phyloP scores from a whole-genome alignment of 306 rosid species.

The Pterocarpus macrocarpus region DNA sequence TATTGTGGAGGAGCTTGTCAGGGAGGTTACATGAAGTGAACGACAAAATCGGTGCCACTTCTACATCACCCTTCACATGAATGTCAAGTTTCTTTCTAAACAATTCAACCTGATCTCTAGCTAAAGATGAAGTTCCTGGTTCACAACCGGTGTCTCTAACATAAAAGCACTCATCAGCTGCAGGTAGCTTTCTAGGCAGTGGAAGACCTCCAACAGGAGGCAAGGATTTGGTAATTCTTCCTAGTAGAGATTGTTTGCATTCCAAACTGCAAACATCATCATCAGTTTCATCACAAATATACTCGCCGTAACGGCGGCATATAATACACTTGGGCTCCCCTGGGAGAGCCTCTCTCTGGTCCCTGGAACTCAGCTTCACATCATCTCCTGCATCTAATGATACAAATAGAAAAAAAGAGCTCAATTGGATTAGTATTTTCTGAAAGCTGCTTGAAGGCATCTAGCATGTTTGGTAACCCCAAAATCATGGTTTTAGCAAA shows the following conservation, averaged over 20 bases:
- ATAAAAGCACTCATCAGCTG: conserved; percentile 80
- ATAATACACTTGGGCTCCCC: conserved; percentile 79
- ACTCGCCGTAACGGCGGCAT: conserved; percentile 89
- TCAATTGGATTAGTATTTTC: conserved; percentile 16
- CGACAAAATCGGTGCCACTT: conserved; percentile 66
- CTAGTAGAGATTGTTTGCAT: conserved; percentile 68
- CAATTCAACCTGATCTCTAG: conserved; percentile 56
- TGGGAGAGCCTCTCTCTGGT: conserved; percentile 77
- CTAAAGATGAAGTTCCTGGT: conserved; percentile 48
- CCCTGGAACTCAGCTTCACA: conserved; percentile 65
- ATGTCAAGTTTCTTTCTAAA: conserved; percentile 73
- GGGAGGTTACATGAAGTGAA: conserved; percentile 70
- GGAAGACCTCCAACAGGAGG: conserved; percentile 42
- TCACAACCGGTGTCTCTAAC: conserved; percentile 57
- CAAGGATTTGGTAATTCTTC: conserved; percentile 49
- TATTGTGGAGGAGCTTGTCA: conserved; percentile 72
- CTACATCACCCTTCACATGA: conserved; percentile 64
- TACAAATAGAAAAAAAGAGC: conserved; percentile 23
- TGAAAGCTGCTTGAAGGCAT: not conserved
- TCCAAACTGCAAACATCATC: conserved; percentile 90
- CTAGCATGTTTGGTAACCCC: too few species aligned
- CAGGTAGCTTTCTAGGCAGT: conserved; percentile 55
- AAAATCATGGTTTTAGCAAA: too few species aligned
- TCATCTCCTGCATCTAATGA: conserved; percentile 50
- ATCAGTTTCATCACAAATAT: conserved; percentile 81